Evolutionary conservation across 2,329 filamentous ascomycete species (phyloP).

Genomic region (Cyphellophora europaea): DNA sequence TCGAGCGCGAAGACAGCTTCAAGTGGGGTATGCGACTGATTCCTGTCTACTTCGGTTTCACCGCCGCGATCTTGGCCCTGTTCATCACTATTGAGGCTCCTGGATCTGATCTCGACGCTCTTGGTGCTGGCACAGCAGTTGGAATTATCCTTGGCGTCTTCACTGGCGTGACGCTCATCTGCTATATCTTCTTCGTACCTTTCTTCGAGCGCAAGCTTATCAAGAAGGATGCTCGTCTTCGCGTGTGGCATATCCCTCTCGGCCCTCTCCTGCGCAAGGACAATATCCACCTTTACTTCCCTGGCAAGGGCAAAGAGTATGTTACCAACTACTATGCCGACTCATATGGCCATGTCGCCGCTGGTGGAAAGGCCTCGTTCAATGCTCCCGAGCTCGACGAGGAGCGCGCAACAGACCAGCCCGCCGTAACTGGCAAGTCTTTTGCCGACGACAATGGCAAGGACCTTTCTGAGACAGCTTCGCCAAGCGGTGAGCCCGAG

Average conservation of each 20-base stretch:
- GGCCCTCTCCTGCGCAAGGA: constrained; percentile 32
- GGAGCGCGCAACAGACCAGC: neutral
- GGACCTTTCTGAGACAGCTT: neutral
- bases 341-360: constrained; percentile 7
- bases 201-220: constrained; percentile 27
- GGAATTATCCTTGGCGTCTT: constrained; percentile 26
- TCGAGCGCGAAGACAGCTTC: constrained; percentile 39
- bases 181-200: constrained; percentile 28
- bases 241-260: constrained; percentile 25
- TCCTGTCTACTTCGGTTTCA: constrained; percentile 40
- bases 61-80: constrained; percentile 42
- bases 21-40: constrained; percentile 40
- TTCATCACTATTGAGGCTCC: constrained; percentile 48
- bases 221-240: constrained; percentile 24
- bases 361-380: constrained; percentile 2
- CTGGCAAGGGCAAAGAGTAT: constrained; percentile 23
- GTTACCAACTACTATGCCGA: constrained; percentile 15
- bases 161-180: constrained; percentile 22
- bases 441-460: neutral
- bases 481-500: neutral
- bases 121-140: constrained; percentile 21
- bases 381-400: neutral
- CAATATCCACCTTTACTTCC: constrained; percentile 30
- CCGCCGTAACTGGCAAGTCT: neutral
- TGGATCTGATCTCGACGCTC: constrained; percentile 21